Conservation (phyloP, 2,329 filamentous ascomycete species). For the Bipolaris cookei region DNA sequence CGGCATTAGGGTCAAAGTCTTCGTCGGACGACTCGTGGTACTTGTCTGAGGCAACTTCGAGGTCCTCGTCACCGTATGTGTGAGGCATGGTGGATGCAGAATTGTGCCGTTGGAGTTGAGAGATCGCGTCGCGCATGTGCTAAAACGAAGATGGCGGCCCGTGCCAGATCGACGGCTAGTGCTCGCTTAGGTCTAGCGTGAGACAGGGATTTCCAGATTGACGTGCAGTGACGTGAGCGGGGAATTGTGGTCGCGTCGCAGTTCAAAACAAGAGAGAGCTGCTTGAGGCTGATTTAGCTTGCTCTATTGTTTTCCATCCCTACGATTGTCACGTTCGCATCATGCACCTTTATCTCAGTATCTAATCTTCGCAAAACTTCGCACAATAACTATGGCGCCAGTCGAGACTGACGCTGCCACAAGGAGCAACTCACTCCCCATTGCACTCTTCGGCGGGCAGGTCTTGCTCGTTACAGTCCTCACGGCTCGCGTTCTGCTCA, state of each 20-base stretch:
- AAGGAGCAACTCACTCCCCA: slow-evolving; percentile 43
- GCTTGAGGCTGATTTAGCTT: slow-evolving; percentile 3
- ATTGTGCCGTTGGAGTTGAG: slow-evolving; percentile 3
- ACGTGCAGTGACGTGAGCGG: slow-evolving; percentile 36
- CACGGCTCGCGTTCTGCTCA: slow-evolving; percentile 38
- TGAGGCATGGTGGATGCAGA: slow-evolving; percentile 33
- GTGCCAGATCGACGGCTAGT: slow-evolving; percentile 28
- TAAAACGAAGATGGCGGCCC: background rate
- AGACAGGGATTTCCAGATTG: slow-evolving; percentile 17
- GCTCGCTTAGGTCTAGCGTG: slow-evolving; percentile 17
- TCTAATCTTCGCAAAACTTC: slow-evolving; percentile 9
- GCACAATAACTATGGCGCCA: slow-evolving; percentile 40
- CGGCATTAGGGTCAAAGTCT: slow-evolving; percentile 76
- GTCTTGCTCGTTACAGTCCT: slow-evolving; percentile 40
- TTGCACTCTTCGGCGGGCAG: slow-evolving; percentile 42
- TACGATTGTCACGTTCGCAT: slow-evolving; percentile 11
- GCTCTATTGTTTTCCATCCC: slow-evolving; percentile 5
- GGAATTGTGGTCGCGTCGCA: slow-evolving; percentile 29
- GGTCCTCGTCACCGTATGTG: slow-evolving; percentile 37
- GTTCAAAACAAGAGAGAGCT: slow-evolving; percentile 33
- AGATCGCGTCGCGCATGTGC: slow-evolving; percentile 14
- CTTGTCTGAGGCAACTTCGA: slow-evolving; percentile 49
- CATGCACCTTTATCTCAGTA: slow-evolving; percentile 19
- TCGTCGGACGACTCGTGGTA: slow-evolving; percentile 72
- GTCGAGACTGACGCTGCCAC: slow-evolving; percentile 40